Base-by-base conservation (phyloP, 305 asterid genomes). In the Rubia occidens region DNA sequence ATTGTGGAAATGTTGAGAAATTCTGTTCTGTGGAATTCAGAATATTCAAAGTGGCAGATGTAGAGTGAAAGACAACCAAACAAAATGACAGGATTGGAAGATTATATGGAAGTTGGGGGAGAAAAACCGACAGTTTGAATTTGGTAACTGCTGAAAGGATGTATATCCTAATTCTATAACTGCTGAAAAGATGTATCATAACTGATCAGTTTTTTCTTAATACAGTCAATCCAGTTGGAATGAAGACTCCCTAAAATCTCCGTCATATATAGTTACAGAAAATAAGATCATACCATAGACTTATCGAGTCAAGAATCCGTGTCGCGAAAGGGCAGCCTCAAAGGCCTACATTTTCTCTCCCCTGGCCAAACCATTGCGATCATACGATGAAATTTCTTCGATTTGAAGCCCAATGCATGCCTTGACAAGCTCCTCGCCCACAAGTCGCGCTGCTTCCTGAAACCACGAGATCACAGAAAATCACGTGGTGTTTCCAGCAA, bases 301-400 rank as follows among this genome's bases (percentile, higher is more conserved):
- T 80, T 83, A 89, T 64, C 88, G 42, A 10, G 74, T 72, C 84
- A 91, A 78, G 86, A 91, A 91, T 24, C 99, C 99, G 79, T 87
- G 95, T 47, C 77, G 80, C 65, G 75, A 81, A 71, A 94, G 78
- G 73, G 96, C 87, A 68, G 81, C 77, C 77, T 90, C 97, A 60
- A 91, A 94, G 54, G 96, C 96, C 76, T 78, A 81, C 84, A 91
- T 77, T 59, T 92, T 80, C 60, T 86, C 96, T 62, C 97, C 96
- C 60, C 80, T 75, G 68, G 96, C 89, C 77, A 89, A 84, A 29
- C 97, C 96, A 76, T 94, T 94, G 63, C 95, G 88, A 78, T 91
- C 95, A 72, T 87, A 91, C 42, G 72, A 78, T 11, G 95, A 88
- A 18, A 87, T 86, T 68, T 94, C 96, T 44, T 79, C 71, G 40